Conservation (phyloP, 345 rosid genomes). For the Arabidopsis suecica region DNA sequence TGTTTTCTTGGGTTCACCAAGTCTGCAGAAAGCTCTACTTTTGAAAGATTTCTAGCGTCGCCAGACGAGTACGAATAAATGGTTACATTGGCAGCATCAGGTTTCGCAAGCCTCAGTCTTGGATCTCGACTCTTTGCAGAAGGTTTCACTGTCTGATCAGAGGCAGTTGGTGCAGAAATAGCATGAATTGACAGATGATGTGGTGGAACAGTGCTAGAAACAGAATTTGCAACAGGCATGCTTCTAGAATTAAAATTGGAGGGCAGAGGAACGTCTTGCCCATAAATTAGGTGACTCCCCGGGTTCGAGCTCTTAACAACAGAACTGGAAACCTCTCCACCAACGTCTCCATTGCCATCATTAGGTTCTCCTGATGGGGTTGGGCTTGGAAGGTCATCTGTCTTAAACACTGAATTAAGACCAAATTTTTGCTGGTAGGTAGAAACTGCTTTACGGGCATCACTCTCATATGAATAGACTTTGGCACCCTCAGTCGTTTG, state of each 20-base stretch:
- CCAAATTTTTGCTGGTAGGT: constrained; percentile 80
- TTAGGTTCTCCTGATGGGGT: constrained; percentile 88
- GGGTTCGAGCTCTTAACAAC: constrained; percentile 24
- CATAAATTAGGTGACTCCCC: constrained; percentile 11
- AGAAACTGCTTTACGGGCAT: constrained; percentile 77
- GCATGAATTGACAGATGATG: constrained; percentile 14
- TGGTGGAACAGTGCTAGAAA: constrained; percentile 44
- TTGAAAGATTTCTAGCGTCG: constrained; percentile 43
- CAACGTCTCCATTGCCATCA: constrained; percentile 57
- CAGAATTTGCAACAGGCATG: constrained; percentile 23
- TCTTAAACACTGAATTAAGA: constrained; percentile 50
- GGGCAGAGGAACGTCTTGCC: constrained; percentile 44
- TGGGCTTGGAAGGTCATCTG: constrained; percentile 87
- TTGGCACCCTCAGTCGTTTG: constrained; percentile 48
- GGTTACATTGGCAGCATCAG: constrained; percentile 55
- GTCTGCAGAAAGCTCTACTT: constrained; percentile 52
- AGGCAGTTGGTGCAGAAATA: constrained; percentile 15
- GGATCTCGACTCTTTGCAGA: constrained; percentile 89
- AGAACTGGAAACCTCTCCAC: constrained; percentile 78
- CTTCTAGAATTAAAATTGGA: constrained; percentile 34
- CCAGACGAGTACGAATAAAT: constrained; percentile 41
- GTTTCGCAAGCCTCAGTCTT: constrained; percentile 69
- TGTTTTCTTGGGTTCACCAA: constrained; percentile 63
- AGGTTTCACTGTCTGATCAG: constrained; percentile 54
- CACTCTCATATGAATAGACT: constrained; percentile 71